Conservation (phyloP, 495 filamentous ascomycete genomes). For the Xylaria grammica region DNA sequence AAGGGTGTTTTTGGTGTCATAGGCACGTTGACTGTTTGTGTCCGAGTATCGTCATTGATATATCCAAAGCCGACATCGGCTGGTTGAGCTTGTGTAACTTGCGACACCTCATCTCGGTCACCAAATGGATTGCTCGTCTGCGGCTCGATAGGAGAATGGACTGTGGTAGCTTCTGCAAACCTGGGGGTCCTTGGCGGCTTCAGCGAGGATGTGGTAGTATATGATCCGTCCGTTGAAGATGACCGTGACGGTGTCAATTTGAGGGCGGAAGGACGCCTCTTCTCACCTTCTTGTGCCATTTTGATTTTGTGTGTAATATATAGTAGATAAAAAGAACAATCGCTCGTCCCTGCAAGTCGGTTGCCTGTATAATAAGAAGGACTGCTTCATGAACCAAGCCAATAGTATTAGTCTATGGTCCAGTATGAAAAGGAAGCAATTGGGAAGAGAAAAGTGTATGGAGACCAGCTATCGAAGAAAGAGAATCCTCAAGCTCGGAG, state of each 20-base stretch:
- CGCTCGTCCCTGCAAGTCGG: constrained; percentile 33
- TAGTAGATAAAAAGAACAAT: constrained; percentile 41
- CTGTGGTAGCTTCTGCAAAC: constrained; percentile 88
- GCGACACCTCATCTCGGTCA: constrained; percentile 58
- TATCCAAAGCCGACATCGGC: constrained; percentile 94
- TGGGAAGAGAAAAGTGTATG: constrained; percentile 44
- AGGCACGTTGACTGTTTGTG: constrained; percentile 54
- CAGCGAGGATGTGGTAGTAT: constrained; percentile 65
- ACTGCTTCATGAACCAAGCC: constrained; percentile 27
- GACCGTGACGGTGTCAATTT: constrained; percentile 52
- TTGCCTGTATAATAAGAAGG: constrained; percentile 29
- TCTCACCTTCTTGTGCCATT: constrained; percentile 48
- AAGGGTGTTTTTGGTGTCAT: constrained; percentile 75
- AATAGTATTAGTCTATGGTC: constrained; percentile 26
- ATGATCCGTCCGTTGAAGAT: constrained; percentile 52
- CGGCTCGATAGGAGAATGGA: constrained; percentile 78
- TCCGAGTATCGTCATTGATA: constrained; percentile 64
- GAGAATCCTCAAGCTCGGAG: constrained; percentile 37
- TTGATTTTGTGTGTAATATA: constrained; percentile 28
- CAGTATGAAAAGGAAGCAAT: constrained; percentile 38
- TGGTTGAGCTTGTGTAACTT: constrained; percentile 67
- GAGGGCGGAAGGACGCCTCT: constrained; percentile 56
- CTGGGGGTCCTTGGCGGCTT: constrained; percentile 81
- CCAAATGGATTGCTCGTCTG: constrained; percentile 69
- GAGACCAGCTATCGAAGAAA: constrained; percentile 62